Conservation (phyloP, 352 stramenopile species). For the Phytophthora citricola region DNA sequence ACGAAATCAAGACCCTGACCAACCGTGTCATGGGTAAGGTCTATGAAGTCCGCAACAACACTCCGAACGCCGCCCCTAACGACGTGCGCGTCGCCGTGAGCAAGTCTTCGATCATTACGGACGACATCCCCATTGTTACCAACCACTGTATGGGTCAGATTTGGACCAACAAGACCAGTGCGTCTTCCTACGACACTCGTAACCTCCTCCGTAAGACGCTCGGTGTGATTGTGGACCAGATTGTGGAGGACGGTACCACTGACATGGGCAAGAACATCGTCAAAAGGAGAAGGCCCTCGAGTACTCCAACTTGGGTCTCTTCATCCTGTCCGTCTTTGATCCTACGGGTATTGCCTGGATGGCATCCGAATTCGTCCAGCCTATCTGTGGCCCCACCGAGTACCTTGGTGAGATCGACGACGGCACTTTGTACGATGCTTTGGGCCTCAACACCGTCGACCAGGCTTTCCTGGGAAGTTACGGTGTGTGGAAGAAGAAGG, state of each 20-base stretch:
- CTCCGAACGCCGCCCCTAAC: conserved; percentile 16
- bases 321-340: conserved; percentile 54
- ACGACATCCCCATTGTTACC: conserved; percentile 31
- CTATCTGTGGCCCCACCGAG: conserved; percentile 58
- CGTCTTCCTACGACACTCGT: conserved; percentile 24
- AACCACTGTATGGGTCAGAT: conserved; percentile 48
- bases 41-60: conserved; percentile 36
- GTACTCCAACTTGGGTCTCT: conserved; percentile 42
- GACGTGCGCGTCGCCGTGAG: conserved; percentile 34
- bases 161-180: conserved; percentile 28
- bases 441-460: conserved; percentile 47
- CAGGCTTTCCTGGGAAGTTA: conserved; percentile 50
- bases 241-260: conserved; percentile 33
- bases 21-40: conserved; percentile 43
- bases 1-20: conserved; percentile 37
- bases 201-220: conserved; percentile 39
- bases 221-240: conserved; percentile 38
- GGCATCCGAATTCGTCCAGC: conserved; percentile 58
- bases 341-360: conserved; percentile 56
- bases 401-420: conserved; percentile 62
- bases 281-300: conserved; percentile 33
- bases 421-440: conserved; percentile 42
- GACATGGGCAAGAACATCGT: conserved; percentile 35
- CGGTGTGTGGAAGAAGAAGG: conserved; percentile 51
- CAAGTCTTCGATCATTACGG: conserved; percentile 29